phyloP scores from a whole-genome alignment of 495 filamentous ascomycete species.

The Neohortaea acidophila region DNA sequence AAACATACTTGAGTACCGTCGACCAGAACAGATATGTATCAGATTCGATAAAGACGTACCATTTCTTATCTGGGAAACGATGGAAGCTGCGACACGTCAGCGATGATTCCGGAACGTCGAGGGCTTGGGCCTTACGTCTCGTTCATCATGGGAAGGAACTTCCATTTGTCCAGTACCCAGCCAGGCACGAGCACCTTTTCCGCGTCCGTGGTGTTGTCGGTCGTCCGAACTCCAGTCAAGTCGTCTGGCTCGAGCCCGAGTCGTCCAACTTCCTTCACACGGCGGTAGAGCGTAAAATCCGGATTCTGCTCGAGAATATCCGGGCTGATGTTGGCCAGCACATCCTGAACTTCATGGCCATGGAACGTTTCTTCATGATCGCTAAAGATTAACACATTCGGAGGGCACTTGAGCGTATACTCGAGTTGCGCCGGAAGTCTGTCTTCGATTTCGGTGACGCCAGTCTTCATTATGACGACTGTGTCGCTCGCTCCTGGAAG shows the following conservation, averaged over 20 bases:
- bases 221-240: constrained; percentile 1
- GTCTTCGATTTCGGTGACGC: constrained; percentile 16
- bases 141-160: constrained; percentile 52
- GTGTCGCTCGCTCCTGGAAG: constrained; percentile 13
- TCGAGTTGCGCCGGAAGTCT: constrained; percentile 17
- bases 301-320: constrained; percentile 7
- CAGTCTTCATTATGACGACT: constrained; percentile 15
- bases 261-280: constrained; percentile 15
- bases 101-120: no score
- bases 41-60: constrained; percentile 55
- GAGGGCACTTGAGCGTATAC: constrained; percentile 14
- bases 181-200: constrained; percentile 22
- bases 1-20: constrained; percentile 42
- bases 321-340: constrained; percentile 2
- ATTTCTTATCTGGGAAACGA: constrained; percentile 35
- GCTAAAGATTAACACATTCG: constrained; percentile 17
- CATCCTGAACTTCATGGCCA: constrained; percentile 15
- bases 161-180: constrained; percentile 58
- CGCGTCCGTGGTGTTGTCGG: background rate
- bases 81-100: constrained; percentile 40
- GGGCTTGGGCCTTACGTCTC: constrained; percentile 36
- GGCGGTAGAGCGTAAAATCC: constrained; percentile 24
- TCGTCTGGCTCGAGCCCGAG: constrained; percentile 1
- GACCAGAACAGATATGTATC: constrained; percentile 53
- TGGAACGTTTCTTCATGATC: constrained; percentile 12